These are phyloP conservation scores for Porphyra umbilicalis DNA, from an alignment of 31 red algal species.

Conservation along the genomic window DNA sequence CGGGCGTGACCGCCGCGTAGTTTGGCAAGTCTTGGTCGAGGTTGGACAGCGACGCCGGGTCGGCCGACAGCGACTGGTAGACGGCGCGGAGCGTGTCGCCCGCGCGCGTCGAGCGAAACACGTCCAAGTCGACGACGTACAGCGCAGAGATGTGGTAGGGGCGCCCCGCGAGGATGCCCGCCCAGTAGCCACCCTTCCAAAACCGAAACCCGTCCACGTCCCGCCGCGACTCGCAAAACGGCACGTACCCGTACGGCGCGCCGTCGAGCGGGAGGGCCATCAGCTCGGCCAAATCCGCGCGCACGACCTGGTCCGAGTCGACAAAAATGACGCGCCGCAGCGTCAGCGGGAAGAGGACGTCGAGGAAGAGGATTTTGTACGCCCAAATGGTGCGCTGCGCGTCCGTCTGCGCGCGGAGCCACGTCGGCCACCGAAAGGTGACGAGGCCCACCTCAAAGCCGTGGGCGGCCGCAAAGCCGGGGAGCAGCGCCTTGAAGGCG, in stretches of 20 bases:
- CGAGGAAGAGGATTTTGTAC: conserved; percentile 98
- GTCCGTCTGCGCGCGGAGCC: conserved; percentile 90
- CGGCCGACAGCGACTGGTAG: conserved; percentile 83
- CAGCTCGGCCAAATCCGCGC: conserved; percentile 79
- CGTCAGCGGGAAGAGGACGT: conserved; percentile 88
- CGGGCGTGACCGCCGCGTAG: conserved; percentile 58
- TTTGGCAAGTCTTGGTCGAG: conserved; percentile 98
- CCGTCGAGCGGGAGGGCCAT: conserved; percentile 65
- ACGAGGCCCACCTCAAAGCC: conserved; percentile 88
- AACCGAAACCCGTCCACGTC: conserved; percentile 90
- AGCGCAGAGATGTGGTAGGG: conserved; percentile 94
- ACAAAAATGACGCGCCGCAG: conserved; percentile 84
- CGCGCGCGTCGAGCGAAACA: conserved; percentile 64
- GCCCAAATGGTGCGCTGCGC: conserved; percentile 96
- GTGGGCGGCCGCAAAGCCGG: conserved; percentile 47
- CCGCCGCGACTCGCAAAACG: conserved; percentile 90
- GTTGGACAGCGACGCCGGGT: conserved; percentile 81
- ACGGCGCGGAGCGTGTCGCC: conserved; percentile 80
- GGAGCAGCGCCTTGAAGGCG: conserved; percentile 79
- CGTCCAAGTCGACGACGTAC: conserved; percentile 84
- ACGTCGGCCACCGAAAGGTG: conserved; percentile 87
- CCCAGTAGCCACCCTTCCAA: conserved; percentile 95
- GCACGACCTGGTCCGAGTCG: conserved; percentile 97
- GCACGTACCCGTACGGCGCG: conserved; percentile 93
- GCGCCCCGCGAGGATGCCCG: conserved; percentile 48